Percentiles rank a stretch among this genome's conserved stretches.
Conservation (phyloP, 2,329 filamentous ascomycete genomes). For the Metarhizium humberi region DNA sequence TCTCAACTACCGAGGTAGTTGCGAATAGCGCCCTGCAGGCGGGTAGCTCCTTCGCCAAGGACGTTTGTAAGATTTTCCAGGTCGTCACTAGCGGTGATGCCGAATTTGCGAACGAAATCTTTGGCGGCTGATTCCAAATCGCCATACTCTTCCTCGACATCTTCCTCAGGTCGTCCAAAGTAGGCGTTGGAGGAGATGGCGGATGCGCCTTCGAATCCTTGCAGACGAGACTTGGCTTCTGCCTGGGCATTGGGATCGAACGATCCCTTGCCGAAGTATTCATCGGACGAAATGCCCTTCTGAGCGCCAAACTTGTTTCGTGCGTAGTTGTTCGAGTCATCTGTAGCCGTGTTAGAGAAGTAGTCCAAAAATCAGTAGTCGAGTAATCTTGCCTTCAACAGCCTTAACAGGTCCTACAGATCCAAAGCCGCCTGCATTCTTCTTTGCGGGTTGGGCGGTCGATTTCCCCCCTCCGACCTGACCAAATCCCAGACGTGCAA, state of each 20-base stretch:
- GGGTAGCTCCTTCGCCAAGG: slow-evolving; percentile 75
- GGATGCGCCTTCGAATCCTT: slow-evolving; percentile 86
- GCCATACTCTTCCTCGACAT: slow-evolving; percentile 71
- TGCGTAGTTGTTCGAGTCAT: slow-evolving; percentile 74
- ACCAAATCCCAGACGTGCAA: slow-evolving; percentile 78
- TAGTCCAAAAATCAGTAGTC: neutral
- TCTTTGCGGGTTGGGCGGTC: slow-evolving; percentile 46
- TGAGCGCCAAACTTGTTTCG: slow-evolving; percentile 82
- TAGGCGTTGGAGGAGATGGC: slow-evolving; percentile 95
- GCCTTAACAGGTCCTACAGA: slow-evolving; percentile 70
- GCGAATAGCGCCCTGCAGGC: slow-evolving; percentile 68
- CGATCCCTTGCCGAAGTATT: slow-evolving; percentile 88
- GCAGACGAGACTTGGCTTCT: slow-evolving; percentile 79
- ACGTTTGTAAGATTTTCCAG: slow-evolving; percentile 79
- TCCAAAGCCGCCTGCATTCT: slow-evolving; percentile 79
- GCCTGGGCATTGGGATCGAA: slow-evolving; percentile 73
- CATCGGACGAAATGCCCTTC: slow-evolving; percentile 95
- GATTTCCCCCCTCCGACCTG: slow-evolving; percentile 62
- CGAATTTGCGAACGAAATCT: slow-evolving; percentile 92
- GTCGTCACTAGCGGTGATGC: slow-evolving; percentile 91
- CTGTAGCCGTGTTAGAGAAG: slow-evolving; percentile 23
- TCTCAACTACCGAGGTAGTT: slow-evolving; percentile 51
- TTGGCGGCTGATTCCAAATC: slow-evolving; percentile 90
- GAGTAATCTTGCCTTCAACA: slow-evolving; percentile 48
- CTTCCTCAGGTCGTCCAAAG: slow-evolving; percentile 87